phyloP scores from a whole-genome alignment of 768 basidiomycete species.

The Coprinopsis cinerea region DNA sequence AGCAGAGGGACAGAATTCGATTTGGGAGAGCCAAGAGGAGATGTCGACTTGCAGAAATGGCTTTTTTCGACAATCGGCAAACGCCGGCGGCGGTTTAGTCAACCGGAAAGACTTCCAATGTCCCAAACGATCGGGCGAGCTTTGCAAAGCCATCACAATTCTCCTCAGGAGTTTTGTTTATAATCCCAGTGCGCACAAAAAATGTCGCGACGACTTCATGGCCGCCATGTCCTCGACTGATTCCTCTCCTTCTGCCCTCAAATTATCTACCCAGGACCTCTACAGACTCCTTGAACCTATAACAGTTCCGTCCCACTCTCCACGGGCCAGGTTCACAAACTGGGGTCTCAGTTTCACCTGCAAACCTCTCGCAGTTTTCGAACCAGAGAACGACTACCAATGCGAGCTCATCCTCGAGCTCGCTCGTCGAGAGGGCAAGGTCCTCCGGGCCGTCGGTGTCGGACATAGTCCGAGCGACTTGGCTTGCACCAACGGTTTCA shows the following conservation, averaged over 20 bases:
- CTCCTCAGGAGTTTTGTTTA: slow-evolving; percentile 4
- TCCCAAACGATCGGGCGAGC: not conserved
- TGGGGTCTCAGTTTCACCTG: slow-evolving; percentile 84
- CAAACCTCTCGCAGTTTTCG: slow-evolving; percentile 63
- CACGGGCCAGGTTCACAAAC: slow-evolving; percentile 57
- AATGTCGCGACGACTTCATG: not conserved
- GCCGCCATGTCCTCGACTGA: not conserved
- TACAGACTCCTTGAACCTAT: slow-evolving; percentile 50
- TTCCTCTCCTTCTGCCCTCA: not conserved
- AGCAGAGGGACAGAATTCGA: not conserved
- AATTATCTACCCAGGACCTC: slow-evolving; percentile 24
- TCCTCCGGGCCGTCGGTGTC: slow-evolving; percentile 78
- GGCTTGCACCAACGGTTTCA: slow-evolving; percentile 82
- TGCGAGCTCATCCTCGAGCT: slow-evolving; percentile 76
- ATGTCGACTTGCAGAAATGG: not conserved
- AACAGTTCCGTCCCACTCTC: slow-evolving; percentile 35
- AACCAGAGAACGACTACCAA: slow-evolving; percentile 63
- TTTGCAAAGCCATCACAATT: not conserved
- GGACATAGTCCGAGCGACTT: slow-evolving; percentile 94
- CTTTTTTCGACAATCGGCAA: not conserved
- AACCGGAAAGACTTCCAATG: not conserved
- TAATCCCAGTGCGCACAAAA: not conserved
- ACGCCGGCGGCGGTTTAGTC: slow-evolving; percentile 3
- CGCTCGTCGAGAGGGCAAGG: slow-evolving; percentile 63
- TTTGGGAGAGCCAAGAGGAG: not conserved